Evolutionary conservation across 495 filamentous ascomycete species (phyloP).

Genomic region (Daldinia vernicosa): DNA sequence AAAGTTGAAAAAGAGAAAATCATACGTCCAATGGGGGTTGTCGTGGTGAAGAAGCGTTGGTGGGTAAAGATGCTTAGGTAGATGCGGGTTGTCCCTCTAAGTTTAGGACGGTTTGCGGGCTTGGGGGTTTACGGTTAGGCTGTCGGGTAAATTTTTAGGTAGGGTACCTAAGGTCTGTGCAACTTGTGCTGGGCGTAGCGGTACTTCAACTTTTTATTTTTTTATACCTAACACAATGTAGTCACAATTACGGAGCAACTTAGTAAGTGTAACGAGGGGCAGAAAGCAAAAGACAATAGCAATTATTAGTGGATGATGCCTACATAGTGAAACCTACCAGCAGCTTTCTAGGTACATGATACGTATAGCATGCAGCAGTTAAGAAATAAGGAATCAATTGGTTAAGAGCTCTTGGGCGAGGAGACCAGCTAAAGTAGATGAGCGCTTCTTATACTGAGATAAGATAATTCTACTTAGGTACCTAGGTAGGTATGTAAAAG

Average conservation of each 20-base stretch:
- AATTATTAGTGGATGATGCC: neutral
- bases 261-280: slow-evolving; percentile 31
- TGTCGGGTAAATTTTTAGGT: slow-evolving; percentile 39
- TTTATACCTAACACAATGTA: neutral
- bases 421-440: slow-evolving; percentile 31
- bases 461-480: no score
- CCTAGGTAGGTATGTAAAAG: no score
- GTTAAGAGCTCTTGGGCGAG: slow-evolving; percentile 18
- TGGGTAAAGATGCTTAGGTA: slow-evolving; percentile 21
- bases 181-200: slow-evolving; percentile 25
- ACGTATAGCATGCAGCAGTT: slow-evolving; percentile 5
- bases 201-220: neutral
- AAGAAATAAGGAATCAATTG: slow-evolving; percentile 26
- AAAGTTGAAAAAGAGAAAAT: slow-evolving; percentile 17
- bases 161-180: slow-evolving; percentile 26
- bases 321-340: neutral
- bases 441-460: no score
- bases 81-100: slow-evolving; percentile 27
- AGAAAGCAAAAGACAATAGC: neutral
- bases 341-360: neutral
- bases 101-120: slow-evolving; percentile 14
- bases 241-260: neutral
- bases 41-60: slow-evolving; percentile 37
- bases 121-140: slow-evolving; percentile 1
- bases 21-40: slow-evolving; percentile 29